Evolutionary conservation across 2,329 filamentous ascomycete species (phyloP).

Genomic region (Aspergillus thermomutatus): DNA sequence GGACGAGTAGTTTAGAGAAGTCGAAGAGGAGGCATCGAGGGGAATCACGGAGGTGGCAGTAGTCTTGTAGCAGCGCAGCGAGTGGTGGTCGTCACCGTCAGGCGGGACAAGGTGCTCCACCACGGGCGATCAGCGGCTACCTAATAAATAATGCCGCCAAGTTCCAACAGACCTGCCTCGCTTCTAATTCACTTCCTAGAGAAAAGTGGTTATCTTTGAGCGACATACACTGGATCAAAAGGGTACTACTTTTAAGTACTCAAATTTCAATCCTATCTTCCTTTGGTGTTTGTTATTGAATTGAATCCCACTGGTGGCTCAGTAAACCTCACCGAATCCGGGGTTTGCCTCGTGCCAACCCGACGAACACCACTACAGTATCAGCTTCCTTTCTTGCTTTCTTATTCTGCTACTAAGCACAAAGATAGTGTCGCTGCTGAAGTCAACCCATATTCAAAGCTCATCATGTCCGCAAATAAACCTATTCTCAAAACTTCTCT

Average conservation of each 20-base stretch:
- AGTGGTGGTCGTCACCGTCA: constrained; percentile 25
- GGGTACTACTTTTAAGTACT: neutral
- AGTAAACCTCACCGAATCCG: constrained; percentile 6
- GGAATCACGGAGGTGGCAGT: neutral
- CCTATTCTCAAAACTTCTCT: constrained; percentile 62
- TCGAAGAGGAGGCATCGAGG: neutral
- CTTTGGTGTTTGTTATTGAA: neutral
- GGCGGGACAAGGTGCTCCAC: constrained; percentile 33
- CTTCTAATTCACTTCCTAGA: neutral
- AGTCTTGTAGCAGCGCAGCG: neutral
- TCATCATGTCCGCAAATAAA: constrained; percentile 35
- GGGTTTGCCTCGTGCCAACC: constrained; percentile 15
- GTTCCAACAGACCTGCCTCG: constrained; percentile 8
- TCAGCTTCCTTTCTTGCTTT: neutral
- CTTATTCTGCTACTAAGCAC: neutral
- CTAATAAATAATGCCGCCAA: constrained; percentile 26
- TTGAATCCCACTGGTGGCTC: neutral
- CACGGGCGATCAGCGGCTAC: constrained; percentile 31
- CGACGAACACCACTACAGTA: constrained; percentile 2
- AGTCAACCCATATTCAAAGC: neutral
- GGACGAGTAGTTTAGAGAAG: neutral
- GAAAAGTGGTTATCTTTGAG: neutral
- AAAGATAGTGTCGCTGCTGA: neutral
- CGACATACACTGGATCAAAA: neutral
- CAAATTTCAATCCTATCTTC: neutral